phyloP scores from a whole-genome alignment of 2,329 filamentous ascomycete species.

The Mycosphaerella sp. region DNA sequence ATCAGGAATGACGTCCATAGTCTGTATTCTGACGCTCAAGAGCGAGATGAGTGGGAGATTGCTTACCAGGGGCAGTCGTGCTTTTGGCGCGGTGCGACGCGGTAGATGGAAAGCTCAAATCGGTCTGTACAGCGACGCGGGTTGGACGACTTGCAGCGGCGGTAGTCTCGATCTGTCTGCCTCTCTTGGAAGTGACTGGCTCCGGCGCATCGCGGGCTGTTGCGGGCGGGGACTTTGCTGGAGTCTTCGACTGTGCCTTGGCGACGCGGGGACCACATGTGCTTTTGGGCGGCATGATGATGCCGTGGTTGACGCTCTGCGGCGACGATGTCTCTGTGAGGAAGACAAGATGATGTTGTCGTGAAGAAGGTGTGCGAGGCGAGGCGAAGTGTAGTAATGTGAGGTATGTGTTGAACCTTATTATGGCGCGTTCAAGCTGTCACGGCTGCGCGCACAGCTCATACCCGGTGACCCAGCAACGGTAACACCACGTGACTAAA shows the following conservation, averaged over 20 bases:
- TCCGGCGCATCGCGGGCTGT: conserved; percentile 10
- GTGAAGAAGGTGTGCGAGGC: no score
- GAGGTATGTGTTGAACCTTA: no score
- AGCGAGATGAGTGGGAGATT: no score
- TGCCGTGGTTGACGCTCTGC: no score
- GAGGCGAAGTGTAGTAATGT: no score
- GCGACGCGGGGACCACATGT: conserved; percentile 11
- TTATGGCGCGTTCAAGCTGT: no score
- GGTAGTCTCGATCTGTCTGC: conserved; percentile 27
- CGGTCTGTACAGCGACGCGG: conserved; percentile 11
- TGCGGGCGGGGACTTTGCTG: background rate
- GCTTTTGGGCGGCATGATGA: background rate
- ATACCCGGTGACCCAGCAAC: no score
- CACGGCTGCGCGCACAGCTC: no score
- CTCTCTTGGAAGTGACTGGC: conserved; percentile 21
- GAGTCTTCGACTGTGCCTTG: conserved; percentile 23
- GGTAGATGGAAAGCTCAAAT: conserved; percentile 9
- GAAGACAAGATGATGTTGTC: no score
- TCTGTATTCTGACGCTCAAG: no score
- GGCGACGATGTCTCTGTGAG: no score
- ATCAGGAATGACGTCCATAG: background rate
- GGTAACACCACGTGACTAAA: no score
- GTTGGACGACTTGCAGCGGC: conserved; percentile 26
- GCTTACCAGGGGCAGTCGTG: conserved; percentile 4
- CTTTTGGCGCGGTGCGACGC: conserved; percentile 4